Evolutionary conservation across 2,329 filamentous ascomycete species (phyloP), one percentile per base, ranked within the genome.

Genomic region (Calonectria pseudoturangicola): DNA sequence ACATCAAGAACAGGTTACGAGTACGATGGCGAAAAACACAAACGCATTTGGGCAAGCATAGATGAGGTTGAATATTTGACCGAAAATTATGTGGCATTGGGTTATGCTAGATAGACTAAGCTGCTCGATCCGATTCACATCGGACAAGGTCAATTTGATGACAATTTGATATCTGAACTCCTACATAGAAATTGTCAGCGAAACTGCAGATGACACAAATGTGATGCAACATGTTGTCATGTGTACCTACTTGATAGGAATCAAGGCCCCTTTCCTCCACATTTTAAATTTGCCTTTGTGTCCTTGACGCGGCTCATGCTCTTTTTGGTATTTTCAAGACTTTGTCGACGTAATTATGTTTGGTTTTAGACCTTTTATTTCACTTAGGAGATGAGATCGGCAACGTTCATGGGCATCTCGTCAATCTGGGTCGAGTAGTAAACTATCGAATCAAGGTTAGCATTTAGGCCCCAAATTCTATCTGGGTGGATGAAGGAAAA

Each of bases 351-450:
- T 58, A 13, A 63, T 62, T 7, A 41, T 45, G 16, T 51, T 56
- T 39, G n/a, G 18, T 33, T 21, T 12, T 56, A 18, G 2, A 12
- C 6, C 16, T 18, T 16, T 18, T 18, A 30, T 27, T 25, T 18
- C 16, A 25, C 58, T 84, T 86, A 91, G 43, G 88, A 83, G 72
- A 89, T 89, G 33, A 92, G 87, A 78, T 90, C 89, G 80, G 90
- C 91, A 83, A 95, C 95, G 82, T 98, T 98, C 96, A 98, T 98
- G 21, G 96, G 96, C 96, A 98, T 98, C 88, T 98, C 96, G 80
- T 98, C 96, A 79, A 98, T 98, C 87, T 98, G 96, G 58, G 96
- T 98, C 18, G 95, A 97, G 86, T 98, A 98, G 87, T 97, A 98
- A 81, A 98, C 93, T 95, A 75, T 13, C 47, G 67, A 62, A 75